phyloP scores from a whole-genome alignment of 2,329 filamentous ascomycete species.

The Knufia fluminis region DNA sequence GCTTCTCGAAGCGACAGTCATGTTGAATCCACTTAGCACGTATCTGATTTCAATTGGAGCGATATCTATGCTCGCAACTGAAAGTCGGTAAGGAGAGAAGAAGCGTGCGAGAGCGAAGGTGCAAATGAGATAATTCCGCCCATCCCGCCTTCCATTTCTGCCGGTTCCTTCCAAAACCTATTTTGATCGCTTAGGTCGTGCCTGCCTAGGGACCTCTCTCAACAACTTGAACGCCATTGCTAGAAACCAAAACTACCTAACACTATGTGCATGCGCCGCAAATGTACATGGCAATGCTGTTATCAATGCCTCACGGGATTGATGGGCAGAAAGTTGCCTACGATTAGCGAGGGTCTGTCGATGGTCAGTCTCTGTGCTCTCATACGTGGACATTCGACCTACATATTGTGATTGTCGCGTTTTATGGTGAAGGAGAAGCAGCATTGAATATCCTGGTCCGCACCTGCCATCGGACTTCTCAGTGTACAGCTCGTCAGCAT shows the following conservation, averaged over 20 bases:
- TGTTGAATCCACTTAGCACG: not conserved
- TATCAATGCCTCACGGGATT: slow-evolving; percentile 20
- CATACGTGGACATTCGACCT: slow-evolving; percentile 35
- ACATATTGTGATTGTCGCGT: slow-evolving; percentile 94
- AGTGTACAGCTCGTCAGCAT: slow-evolving; percentile 88
- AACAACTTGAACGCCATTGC: too few species aligned
- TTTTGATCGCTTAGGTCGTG: too few species aligned
- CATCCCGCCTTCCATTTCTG: not conserved
- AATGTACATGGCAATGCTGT: not conserved
- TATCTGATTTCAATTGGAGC: not conserved
- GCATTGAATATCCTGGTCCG: slow-evolving; percentile 69
- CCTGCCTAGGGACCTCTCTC: too few species aligned
- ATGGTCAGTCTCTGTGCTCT: slow-evolving; percentile 28
- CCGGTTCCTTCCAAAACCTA: not conserved
- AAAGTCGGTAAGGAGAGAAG: too few species aligned
- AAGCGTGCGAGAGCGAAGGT: too few species aligned
- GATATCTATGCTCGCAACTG: not conserved
- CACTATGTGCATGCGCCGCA: too few species aligned
- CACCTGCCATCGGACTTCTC: slow-evolving; percentile 66
- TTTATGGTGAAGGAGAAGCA: slow-evolving; percentile 97
- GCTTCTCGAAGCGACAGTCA: not conserved
- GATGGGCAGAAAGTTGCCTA: slow-evolving; percentile 93
- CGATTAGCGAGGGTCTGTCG: slow-evolving; percentile 79
- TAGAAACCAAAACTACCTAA: too few species aligned
- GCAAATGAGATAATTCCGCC: not conserved